Evolutionary conservation across 2,329 filamentous ascomycete genomes (phyloP).

Genomic region (Macrophomina pseudophaseolina): DNA sequence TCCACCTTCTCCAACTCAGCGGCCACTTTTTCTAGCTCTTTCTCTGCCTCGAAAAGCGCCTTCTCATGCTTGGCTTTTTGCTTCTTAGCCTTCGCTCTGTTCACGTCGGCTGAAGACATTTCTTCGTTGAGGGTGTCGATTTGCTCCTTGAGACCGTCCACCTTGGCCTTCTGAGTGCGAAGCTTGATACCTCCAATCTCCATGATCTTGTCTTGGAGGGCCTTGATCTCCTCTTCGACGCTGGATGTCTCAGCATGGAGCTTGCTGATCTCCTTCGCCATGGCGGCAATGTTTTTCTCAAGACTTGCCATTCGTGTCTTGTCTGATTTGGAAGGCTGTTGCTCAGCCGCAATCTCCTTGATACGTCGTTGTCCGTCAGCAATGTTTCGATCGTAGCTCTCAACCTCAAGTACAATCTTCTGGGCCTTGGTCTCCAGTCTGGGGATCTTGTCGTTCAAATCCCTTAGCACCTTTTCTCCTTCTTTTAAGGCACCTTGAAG

Average conservation of each 20-base stretch:
- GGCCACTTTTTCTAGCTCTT: conserved; percentile 74
- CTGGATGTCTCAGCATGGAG: conserved; percentile 85
- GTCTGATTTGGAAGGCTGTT: conserved; percentile 80
- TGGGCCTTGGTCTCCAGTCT: conserved; percentile 87
- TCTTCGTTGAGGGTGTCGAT: conserved; percentile 81
- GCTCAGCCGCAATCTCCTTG: conserved; percentile 80
- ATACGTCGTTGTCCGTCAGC: conserved; percentile 83
- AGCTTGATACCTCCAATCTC: conserved; percentile 94
- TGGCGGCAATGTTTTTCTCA: conserved; percentile 75
- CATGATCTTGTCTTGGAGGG: conserved; percentile 96
- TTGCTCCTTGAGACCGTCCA: conserved; percentile 86
- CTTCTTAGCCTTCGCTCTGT: conserved; percentile 92
- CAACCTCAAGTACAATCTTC: conserved; percentile 86
- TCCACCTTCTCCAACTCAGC: conserved; percentile 79
- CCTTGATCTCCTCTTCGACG: conserved; percentile 91
- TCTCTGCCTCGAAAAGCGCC: conserved; percentile 75
- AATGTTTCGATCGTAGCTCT: conserved; percentile 81
- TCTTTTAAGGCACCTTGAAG: conserved; percentile 86
- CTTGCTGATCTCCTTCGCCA: conserved; percentile 79
- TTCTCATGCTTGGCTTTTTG: conserved; percentile 86
- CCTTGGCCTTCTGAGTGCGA: conserved; percentile 85
- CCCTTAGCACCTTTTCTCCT: conserved; percentile 73
- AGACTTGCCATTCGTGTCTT: conserved; percentile 73
- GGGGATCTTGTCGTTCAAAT: conserved; percentile 79
- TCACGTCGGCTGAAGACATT: conserved; percentile 83